Evolutionary conservation across 2,329 filamentous ascomycete species (phyloP).

Genomic region (Fusarium dlaminii): DNA sequence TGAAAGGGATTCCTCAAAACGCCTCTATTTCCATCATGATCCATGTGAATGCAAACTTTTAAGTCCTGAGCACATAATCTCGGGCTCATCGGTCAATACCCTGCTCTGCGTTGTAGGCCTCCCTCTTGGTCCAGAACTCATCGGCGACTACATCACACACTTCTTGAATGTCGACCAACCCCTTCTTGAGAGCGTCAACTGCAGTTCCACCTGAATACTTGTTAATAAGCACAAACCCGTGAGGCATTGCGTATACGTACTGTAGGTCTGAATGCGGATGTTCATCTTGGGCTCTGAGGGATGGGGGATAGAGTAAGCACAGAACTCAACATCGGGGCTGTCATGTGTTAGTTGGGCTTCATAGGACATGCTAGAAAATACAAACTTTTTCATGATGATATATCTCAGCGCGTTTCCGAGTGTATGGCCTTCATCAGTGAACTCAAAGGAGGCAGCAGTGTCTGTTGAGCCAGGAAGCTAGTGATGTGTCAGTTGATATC

Average conservation of each 20-base stretch:
- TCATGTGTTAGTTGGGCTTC: conserved; percentile 1
- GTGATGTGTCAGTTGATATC: conserved; percentile 9
- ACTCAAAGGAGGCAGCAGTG: conserved; percentile 93
- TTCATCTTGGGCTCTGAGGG: conserved; percentile 98
- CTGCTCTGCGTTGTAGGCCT: conserved; percentile 49
- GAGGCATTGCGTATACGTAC: conserved; percentile 61
- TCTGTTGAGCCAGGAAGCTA: conserved; percentile 87
- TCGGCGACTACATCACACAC: conserved; percentile 94
- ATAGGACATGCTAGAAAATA: background rate
- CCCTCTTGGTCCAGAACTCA: conserved; percentile 75
- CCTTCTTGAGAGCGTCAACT: conserved; percentile 88
- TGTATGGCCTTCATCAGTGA: conserved; percentile 93
- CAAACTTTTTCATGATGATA: conserved; percentile 98
- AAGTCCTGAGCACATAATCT: background rate
- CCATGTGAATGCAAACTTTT: conserved; percentile 37
- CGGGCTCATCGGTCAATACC: conserved; percentile 45
- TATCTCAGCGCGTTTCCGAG: conserved; percentile 93
- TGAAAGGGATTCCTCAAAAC: conserved; percentile 47
- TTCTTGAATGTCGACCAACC: conserved; percentile 86
- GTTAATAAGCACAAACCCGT: background rate
- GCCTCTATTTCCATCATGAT: conserved; percentile 44
- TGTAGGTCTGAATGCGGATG: conserved; percentile 94
- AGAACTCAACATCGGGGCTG: conserved; percentile 96
- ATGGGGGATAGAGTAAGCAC: conserved; percentile 97
- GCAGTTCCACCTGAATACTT: conserved; percentile 75